Conservation (phyloP, 495 filamentous ascomycete species). For the Penicillium coffeae region DNA sequence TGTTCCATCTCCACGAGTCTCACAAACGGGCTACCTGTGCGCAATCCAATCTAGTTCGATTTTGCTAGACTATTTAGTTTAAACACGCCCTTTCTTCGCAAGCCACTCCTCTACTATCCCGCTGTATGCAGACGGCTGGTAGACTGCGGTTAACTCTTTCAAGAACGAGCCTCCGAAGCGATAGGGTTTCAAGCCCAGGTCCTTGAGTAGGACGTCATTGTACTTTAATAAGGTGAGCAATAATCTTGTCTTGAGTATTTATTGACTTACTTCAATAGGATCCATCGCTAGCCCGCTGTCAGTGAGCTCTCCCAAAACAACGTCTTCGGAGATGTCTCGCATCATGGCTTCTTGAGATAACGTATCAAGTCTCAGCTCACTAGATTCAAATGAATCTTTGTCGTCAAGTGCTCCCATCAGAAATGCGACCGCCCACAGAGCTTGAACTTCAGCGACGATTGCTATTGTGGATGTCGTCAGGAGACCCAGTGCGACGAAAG, state of each 20-base stretch:
- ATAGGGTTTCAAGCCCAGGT: slow-evolving; percentile 29
- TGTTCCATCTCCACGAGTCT: no score
- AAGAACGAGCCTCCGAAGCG: slow-evolving; percentile 21
- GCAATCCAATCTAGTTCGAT: no score
- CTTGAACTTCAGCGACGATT: slow-evolving; percentile 58
- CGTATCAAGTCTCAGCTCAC: no score
- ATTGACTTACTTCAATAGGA: slow-evolving; percentile 24
- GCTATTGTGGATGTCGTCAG: slow-evolving; percentile 53
- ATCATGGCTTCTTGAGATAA: slow-evolving; percentile 14
- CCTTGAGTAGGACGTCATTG: slow-evolving; percentile 28
- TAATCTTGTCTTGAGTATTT: not conserved
- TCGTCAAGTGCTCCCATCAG: slow-evolving; percentile 30
- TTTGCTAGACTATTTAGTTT: not conserved
- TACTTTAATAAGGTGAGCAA: slow-evolving; percentile 13
- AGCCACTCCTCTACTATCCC: slow-evolving; percentile 31
- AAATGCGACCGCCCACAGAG: slow-evolving; percentile 64
- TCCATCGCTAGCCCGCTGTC: slow-evolving; percentile 24
- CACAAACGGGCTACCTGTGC: no score
- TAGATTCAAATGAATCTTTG: no score
- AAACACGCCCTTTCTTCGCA: not conserved
- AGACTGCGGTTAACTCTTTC: slow-evolving; percentile 25
- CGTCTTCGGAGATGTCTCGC: slow-evolving; percentile 23
- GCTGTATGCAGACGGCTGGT: slow-evolving; percentile 25
- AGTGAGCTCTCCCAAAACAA: slow-evolving; percentile 23
- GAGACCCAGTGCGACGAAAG: slow-evolving; percentile 58